phyloP scores from a whole-genome alignment of 139 green algal species.

The Coelastrella sp. region DNA sequence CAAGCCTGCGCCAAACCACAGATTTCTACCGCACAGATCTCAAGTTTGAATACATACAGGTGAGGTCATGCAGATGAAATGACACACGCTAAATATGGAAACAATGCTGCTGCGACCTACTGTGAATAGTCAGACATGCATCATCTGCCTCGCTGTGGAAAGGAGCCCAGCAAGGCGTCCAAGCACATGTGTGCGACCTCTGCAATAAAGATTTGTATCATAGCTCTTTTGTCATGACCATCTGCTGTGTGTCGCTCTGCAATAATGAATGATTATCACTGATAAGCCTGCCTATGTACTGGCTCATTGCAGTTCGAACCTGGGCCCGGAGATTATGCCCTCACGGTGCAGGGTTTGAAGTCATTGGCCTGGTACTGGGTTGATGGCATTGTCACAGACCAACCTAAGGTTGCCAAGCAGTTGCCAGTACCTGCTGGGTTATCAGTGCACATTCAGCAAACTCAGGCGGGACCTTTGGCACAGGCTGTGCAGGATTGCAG shows the following conservation, averaged over 20 bases:
- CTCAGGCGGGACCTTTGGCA: not conserved
- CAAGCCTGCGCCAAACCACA: slow-evolving; percentile 23
- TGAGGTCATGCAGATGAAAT: not conserved
- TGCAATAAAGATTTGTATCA: too few relatives aligned
- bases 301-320: slow-evolving; percentile 13
- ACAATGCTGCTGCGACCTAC: too few relatives aligned
- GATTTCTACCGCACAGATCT: slow-evolving; percentile 27
- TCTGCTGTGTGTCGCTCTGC: too few relatives aligned
- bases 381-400: not conserved
- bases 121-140: too few relatives aligned
- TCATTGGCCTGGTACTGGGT: not conserved
- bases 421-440: not conserved
- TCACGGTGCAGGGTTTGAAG: not conserved
- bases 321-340: not conserved
- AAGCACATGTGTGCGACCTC: too few relatives aligned
- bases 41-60: not conserved
- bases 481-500: not conserved
- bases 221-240: too few relatives aligned
- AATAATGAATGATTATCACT: too few relatives aligned
- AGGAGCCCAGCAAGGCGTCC: too few relatives aligned
- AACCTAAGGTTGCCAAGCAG: not conserved
- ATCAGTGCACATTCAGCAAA: not conserved
- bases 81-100: too few relatives aligned
- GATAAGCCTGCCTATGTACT: too few relatives aligned
- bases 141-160: too few relatives aligned